Evolutionary conservation across 352 stramenopile species (phyloP).

Genomic region (Globisporangium irregulare): DNA sequence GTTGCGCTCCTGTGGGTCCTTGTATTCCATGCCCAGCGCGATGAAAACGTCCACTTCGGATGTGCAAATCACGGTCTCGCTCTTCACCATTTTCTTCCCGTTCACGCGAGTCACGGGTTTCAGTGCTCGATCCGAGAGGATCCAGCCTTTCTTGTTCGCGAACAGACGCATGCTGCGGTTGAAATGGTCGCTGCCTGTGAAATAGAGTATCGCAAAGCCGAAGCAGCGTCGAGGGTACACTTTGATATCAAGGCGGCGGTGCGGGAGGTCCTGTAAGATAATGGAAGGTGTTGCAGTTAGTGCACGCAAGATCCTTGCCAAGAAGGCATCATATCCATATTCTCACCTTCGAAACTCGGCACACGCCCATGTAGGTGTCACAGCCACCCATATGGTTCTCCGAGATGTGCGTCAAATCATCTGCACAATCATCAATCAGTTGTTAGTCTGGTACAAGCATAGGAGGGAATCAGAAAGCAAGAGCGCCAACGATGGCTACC

Average conservation of each 20-base stretch:
- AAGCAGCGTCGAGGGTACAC: slow-evolving; percentile 80
- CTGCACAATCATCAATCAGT: slow-evolving; percentile 20
- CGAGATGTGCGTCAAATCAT: slow-evolving; percentile 65
- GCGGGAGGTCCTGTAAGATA: slow-evolving; percentile 29
- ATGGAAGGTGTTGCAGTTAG: too few relatives aligned
- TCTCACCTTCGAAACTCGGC: slow-evolving; percentile 50
- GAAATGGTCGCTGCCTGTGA: slow-evolving; percentile 91
- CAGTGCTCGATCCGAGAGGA: slow-evolving; percentile 62
- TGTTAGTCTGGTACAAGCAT: not conserved
- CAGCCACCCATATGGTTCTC: slow-evolving; percentile 50
- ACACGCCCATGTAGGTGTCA: slow-evolving; percentile 89
- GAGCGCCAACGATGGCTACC: slow-evolving; percentile 17
- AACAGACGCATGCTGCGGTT: slow-evolving; percentile 85
- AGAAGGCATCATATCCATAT: not conserved
- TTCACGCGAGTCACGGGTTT: slow-evolving; percentile 60
- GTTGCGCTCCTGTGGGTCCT: slow-evolving; percentile 70
- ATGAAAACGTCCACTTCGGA: slow-evolving; percentile 86
- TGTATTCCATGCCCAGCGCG: slow-evolving; percentile 81
- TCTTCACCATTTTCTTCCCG: slow-evolving; percentile 53
- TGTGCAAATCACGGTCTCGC: slow-evolving; percentile 71
- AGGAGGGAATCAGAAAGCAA: not conserved
- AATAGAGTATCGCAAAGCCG: slow-evolving; percentile 87
- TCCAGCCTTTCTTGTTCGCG: slow-evolving; percentile 79
- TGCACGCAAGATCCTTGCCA: too few relatives aligned
- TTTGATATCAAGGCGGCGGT: slow-evolving; percentile 85